Evolutionary conservation across 495 filamentous ascomycete genomes (phyloP).

Genomic region (Aspergillus sparsus): DNA sequence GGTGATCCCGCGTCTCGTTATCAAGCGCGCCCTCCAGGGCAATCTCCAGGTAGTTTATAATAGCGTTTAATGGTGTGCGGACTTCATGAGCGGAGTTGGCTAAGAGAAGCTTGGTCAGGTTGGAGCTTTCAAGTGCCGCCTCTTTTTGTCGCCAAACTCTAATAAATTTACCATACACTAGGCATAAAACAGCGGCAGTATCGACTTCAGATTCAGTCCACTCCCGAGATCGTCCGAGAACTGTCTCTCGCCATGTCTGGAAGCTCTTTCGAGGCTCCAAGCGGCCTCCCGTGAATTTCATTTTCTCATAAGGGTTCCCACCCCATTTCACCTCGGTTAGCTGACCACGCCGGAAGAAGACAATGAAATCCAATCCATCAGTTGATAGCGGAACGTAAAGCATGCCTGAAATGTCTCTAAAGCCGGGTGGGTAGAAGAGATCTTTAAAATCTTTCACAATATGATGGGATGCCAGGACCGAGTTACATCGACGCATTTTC

Average conservation of each 20-base stretch:
- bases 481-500: constrained; percentile 71
- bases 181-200: constrained; percentile 82
- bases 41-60: constrained; percentile 96
- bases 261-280: constrained; percentile 42
- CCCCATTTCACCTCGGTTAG: constrained; percentile 85
- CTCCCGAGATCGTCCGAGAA: constrained; percentile 39
- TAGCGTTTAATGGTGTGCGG: constrained; percentile 89
- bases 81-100: constrained; percentile 96
- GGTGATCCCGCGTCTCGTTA: constrained; percentile 80
- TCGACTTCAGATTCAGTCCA: constrained; percentile 66
- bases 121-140: constrained; percentile 76
- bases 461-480: constrained; percentile 77
- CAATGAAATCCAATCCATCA: constrained; percentile 82
- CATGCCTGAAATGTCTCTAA: constrained; percentile 75
- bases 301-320: constrained; percentile 83
- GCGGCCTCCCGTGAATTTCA: constrained; percentile 43
- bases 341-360: constrained; percentile 84
- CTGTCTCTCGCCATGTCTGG: constrained; percentile 37
- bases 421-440: constrained; percentile 76
- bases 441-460: constrained; percentile 81
- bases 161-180: constrained; percentile 91
- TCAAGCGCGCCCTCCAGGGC: constrained; percentile 84
- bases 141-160: constrained; percentile 95
- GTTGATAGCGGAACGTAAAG: constrained; percentile 81
- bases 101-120: constrained; percentile 76